phyloP scores from a whole-genome alignment of 495 filamentous ascomycete species.

The Penicillium soppii region DNA sequence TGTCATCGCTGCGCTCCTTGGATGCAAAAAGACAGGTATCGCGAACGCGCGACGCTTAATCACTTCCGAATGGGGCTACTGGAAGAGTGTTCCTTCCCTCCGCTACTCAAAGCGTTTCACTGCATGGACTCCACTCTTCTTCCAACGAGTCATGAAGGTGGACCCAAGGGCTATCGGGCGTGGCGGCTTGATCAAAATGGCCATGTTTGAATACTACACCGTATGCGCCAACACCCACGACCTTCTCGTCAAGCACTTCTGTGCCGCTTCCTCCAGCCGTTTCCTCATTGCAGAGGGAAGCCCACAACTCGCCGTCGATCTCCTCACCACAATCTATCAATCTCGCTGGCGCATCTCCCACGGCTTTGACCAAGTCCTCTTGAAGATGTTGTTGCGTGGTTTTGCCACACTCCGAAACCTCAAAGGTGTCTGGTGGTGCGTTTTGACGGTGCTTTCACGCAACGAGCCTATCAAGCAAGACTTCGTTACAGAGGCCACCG shows the following conservation, averaged over 20 bases:
- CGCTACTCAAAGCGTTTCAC: slow-evolving; percentile 18
- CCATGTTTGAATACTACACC: slow-evolving; percentile 40
- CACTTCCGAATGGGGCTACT: slow-evolving; percentile 27
- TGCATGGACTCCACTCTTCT: slow-evolving; percentile 35
- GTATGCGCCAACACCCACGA: slow-evolving; percentile 33
- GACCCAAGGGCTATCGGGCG: slow-evolving; percentile 14
- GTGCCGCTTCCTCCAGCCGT: slow-evolving; percentile 26
- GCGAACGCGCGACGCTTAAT: slow-evolving; percentile 30
- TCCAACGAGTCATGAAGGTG: slow-evolving; percentile 35
- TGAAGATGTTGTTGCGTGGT: slow-evolving; percentile 45
- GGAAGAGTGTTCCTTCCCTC: slow-evolving; percentile 5
- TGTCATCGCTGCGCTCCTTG: slow-evolving; percentile 36
- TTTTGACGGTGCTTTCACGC: slow-evolving; percentile 37
- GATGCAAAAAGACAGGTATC: slow-evolving; percentile 24
- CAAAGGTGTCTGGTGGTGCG: slow-evolving; percentile 45
- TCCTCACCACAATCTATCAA: slow-evolving; percentile 38
- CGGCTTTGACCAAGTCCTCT: slow-evolving; percentile 37
- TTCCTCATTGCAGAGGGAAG: slow-evolving; percentile 26
- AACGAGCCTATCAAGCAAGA: slow-evolving; percentile 25
- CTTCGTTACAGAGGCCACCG: slow-evolving; percentile 36
- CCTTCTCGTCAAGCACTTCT: slow-evolving; percentile 36
- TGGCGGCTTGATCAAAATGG: slow-evolving; percentile 32
- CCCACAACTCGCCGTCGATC: slow-evolving; percentile 29
- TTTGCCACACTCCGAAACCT: slow-evolving; percentile 29
- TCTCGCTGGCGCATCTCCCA: slow-evolving; percentile 35